Base-by-base conservation (phyloP, 2,329 filamentous ascomycete species). In the Fusarium sp. region DNA sequence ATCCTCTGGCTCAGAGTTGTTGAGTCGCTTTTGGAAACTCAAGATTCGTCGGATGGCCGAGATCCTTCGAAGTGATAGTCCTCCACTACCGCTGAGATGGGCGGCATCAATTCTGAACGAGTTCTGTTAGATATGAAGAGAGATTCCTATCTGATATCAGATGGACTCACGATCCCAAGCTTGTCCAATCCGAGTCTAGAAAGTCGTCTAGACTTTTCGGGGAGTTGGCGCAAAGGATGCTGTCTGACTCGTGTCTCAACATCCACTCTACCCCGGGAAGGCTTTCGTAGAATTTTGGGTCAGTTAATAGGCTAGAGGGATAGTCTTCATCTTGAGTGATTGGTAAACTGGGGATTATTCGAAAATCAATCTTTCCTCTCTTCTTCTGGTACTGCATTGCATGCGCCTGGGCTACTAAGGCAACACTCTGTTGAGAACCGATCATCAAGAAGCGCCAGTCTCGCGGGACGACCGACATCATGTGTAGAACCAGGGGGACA, bases 391-490 rank as follows among this genome's bases (percentile, higher is more conserved):
- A 16, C n/a, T 47, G 58, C 7, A 45, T 61, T 5, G 58, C 27
- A 47, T 47, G 27, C 0, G 40, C 58, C 11, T 10, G 14, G 4
- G 31, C 82, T 11, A 90, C 80, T 70, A 82, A 83, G 50, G 83
- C 80, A 27, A 87, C 83, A 63, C 87, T 89, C 73, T 84, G 80
- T 36, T 84, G 82, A 35, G 87, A 86, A 61, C 88, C 87, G 71
- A 89, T 83, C 77, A 89, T 88, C 70, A 87, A 77, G 77, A 89
- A 88, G 52, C 84, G 85, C 88, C 88, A 90, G 76, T 89, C 88
- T 8, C 86, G 85, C 2, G 87, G 87, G 2, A 88, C 85, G 25
- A 88, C 86, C 5, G 84, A 80, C 36, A 87, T 85, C 84, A 88
- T 88, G 80, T 89, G 87, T 45, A 88, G 80, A 29, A 88, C 82